Evolutionary conservation across 1,284 basidiomycete species (phyloP).

Genomic region (Peniophora sp.): DNA sequence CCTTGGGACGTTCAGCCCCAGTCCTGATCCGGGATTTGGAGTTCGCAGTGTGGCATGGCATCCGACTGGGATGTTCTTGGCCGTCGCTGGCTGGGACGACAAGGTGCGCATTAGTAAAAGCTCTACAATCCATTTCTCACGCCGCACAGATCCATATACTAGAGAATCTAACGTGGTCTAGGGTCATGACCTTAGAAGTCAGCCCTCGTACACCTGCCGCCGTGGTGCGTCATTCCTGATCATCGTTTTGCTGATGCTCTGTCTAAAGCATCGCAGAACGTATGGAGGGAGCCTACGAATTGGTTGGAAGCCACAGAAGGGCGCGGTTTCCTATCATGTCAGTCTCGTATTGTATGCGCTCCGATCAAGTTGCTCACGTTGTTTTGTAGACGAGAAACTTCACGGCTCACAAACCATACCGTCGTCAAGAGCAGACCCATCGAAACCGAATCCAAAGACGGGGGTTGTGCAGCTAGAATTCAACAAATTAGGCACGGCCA

Average conservation of each 20-base stretch:
- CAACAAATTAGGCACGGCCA: conserved; percentile 64
- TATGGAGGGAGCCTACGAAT: conserved; percentile 75
- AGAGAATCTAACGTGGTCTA: conserved; percentile 72
- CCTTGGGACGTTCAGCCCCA: conserved; percentile 63
- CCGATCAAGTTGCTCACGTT: not conserved
- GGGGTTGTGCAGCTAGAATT: conserved; percentile 69
- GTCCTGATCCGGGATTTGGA: conserved; percentile 73
- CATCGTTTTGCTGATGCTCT: not conserved
- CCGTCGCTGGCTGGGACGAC: conserved; percentile 79
- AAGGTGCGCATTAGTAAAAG: conserved; percentile 38
- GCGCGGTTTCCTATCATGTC: conserved; percentile 78
- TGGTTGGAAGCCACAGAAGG: conserved; percentile 78
- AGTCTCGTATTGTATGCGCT: conserved; percentile 13
- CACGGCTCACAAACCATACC: conserved; percentile 47
- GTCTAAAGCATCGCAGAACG: conserved; percentile 32
- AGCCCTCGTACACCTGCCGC: conserved; percentile 44
- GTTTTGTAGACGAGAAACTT: conserved; percentile 51
- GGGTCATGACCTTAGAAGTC: conserved; percentile 57
- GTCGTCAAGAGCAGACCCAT: conserved; percentile 40
- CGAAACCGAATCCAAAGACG: conserved; percentile 53
- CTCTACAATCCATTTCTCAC: not conserved
- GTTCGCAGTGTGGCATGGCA: conserved; percentile 75
- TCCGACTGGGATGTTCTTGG: conserved; percentile 72
- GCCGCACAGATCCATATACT: conserved; percentile 60
- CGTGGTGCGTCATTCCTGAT: conserved; percentile 39